Conservation (phyloP, 305 asterid genomes). For the Fraxinus latifolia region DNA sequence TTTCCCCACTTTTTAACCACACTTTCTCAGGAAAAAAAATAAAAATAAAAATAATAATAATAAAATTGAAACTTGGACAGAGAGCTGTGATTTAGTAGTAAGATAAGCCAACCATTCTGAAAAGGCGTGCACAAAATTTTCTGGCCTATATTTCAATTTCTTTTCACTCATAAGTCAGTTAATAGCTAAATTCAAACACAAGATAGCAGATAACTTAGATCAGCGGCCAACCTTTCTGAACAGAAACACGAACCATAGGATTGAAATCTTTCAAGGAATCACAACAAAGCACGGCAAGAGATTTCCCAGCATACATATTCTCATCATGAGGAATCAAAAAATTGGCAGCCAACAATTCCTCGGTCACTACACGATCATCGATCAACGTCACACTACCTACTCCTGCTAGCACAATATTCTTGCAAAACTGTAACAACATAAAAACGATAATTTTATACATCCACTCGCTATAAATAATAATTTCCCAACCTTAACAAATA, state of each 20-base stretch:
- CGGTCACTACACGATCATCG: constrained; percentile 69
- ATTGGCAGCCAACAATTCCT: constrained; percentile 67
- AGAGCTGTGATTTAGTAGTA: neutral
- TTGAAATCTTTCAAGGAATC: constrained; percentile 76
- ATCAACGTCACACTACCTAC: constrained; percentile 90
- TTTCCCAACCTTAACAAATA: neutral
- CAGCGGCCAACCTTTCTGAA: constrained; percentile 46
- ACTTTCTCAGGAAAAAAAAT: neutral
- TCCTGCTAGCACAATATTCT: constrained; percentile 93
- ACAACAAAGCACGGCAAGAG: constrained; percentile 73
- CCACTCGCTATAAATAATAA: neutral
- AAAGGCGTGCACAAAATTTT: neutral
- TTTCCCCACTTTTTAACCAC: neutral
- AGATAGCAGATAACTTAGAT: neutral
- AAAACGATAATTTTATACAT: neutral
- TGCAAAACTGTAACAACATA: constrained; percentile 69
- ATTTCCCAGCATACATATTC: constrained; percentile 44
- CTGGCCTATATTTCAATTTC: neutral
- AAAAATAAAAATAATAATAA: no score
- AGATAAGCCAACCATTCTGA: neutral
- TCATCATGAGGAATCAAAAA: constrained; percentile 66
- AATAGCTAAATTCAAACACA: neutral
- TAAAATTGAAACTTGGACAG: neutral
- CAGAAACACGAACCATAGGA: constrained; percentile 76
- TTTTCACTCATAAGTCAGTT: neutral